Conservation (phyloP, 202 grass and related monocot genomes). For the Zizania palustris region DNA sequence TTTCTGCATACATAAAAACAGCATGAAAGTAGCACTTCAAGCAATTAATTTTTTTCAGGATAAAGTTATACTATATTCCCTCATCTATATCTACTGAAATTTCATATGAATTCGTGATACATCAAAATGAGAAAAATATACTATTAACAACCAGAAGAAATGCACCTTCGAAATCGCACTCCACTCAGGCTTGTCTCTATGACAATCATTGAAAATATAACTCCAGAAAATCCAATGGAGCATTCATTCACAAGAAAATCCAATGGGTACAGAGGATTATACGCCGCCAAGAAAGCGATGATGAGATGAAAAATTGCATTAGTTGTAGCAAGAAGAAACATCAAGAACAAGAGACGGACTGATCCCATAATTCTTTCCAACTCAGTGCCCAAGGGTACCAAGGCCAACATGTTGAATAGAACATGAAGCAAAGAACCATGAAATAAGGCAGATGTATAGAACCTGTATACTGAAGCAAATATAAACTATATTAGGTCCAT, state of each 20-base stretch:
- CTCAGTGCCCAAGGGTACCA: conserved; percentile 82
- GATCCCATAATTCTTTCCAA: conserved; percentile 99
- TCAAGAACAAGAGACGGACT: conserved; percentile 86
- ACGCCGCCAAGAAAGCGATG: conserved; percentile 70
- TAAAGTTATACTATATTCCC: background rate
- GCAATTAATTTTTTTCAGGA: background rate
- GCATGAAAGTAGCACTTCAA: background rate
- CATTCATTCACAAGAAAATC: conserved; percentile 74
- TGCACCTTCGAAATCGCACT: conserved; percentile 81
- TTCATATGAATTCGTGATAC: conserved; percentile 14
- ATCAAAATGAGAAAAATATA: conserved; percentile 8
- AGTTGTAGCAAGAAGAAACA: conserved; percentile 80
- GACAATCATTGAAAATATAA: conserved; percentile 98
- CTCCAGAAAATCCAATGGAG: conserved; percentile 95
- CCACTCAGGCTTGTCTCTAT: conserved; percentile 95
- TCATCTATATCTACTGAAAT: conserved; percentile 1
- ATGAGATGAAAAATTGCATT: conserved; percentile 91
- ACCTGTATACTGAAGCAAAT: conserved; percentile 77
- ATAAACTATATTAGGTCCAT: conserved; percentile 40
- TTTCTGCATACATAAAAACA: background rate
- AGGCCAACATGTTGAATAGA: conserved; percentile 95
- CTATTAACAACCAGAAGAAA: conserved; percentile 29
- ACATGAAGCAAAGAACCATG: conserved; percentile 95
- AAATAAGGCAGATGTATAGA: conserved; percentile 86
- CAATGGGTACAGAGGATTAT: conserved; percentile 67